Percentiles rank a stretch among this genome's conserved stretches.
These are phyloP conservation scores for Celoporthe dispersa DNA, from an alignment of 2,329 filamentous ascomycete species.

Conservation along the genomic window DNA sequence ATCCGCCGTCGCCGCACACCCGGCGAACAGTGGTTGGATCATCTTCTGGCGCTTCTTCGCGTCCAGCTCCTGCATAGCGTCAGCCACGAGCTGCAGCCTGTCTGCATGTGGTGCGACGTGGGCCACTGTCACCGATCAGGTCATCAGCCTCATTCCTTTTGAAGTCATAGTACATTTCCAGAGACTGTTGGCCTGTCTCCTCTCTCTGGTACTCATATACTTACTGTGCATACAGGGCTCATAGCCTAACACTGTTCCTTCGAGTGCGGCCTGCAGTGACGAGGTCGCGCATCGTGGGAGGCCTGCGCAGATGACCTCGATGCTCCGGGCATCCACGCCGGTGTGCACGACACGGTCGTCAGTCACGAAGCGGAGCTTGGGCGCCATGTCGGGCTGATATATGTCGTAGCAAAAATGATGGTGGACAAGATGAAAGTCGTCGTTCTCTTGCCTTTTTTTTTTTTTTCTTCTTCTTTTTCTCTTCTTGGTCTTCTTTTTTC, in stretches of 20 bases:
- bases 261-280: constrained; percentile 41
- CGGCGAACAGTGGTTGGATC: constrained; percentile 37
- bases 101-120: constrained; percentile 31
- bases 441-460: neutral
- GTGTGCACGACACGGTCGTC: neutral
- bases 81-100: constrained; percentile 34
- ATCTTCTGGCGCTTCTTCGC: constrained; percentile 35
- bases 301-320: constrained; percentile 37
- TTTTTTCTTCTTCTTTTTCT: neutral
- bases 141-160: neutral
- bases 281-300: constrained; percentile 42
- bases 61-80: constrained; percentile 37
- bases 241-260: constrained; percentile 35
- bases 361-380: constrained; percentile 9
- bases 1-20: constrained; percentile 35
- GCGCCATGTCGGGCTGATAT: neutral
- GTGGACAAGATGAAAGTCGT: neutral
- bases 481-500: neutral
- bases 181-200: neutral
- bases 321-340: neutral
- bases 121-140: constrained; percentile 19
- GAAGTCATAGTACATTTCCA: neutral
- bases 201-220: neutral
- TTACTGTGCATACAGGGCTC: constrained; percentile 40
- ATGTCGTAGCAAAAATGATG: neutral